Evolutionary conservation across 2,329 filamentous ascomycete species (phyloP).

Genomic region (Meredithiella fracta): DNA sequence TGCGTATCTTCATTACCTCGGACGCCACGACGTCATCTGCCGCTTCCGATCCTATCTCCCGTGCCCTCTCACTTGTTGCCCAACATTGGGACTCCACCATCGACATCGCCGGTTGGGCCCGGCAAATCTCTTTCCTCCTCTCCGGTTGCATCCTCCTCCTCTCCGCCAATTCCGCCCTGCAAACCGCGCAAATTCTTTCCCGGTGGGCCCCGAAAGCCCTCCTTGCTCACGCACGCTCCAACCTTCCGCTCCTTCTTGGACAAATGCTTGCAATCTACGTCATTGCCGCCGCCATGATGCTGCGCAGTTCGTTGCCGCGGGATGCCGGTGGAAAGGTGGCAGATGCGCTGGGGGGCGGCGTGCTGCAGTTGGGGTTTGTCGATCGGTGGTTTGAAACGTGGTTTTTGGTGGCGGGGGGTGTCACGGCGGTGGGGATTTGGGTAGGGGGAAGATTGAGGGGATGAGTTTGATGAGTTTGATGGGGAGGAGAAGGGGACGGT

Average conservation of each 20-base stretch:
- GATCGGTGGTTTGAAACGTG: slow-evolving; percentile 76
- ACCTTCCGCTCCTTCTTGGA: slow-evolving; percentile 59
- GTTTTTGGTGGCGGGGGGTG: slow-evolving; percentile 53
- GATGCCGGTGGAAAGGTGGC: slow-evolving; percentile 64
- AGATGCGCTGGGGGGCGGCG: slow-evolving; percentile 56
- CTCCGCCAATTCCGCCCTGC: slow-evolving; percentile 67
- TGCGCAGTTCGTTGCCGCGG: slow-evolving; percentile 45
- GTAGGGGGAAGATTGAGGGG: slow-evolving; percentile 41
- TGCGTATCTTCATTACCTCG: slow-evolving; percentile 33
- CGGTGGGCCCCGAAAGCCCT: slow-evolving; percentile 57
- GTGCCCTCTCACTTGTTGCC: slow-evolving; percentile 61
- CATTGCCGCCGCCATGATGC: slow-evolving; percentile 59
- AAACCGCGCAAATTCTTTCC: slow-evolving; percentile 68
- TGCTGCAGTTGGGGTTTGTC: slow-evolving; percentile 41
- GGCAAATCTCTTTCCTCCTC: slow-evolving; percentile 75
- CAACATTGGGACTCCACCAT: slow-evolving; percentile 72
- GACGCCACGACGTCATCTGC: slow-evolving; percentile 17
- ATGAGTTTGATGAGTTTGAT: slow-evolving; percentile 43
- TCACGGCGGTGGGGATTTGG: slow-evolving; percentile 58
- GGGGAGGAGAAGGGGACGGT: slow-evolving; percentile 53
- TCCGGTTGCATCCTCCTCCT: slow-evolving; percentile 69
- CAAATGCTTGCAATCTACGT: slow-evolving; percentile 77
- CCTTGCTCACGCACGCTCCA: slow-evolving; percentile 58
- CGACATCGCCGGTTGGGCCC: slow-evolving; percentile 68
- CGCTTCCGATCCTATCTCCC: slow-evolving; percentile 58